Base-by-base conservation (phyloP, 345 rosid genomes). In the Abelmoschus esculentus region DNA sequence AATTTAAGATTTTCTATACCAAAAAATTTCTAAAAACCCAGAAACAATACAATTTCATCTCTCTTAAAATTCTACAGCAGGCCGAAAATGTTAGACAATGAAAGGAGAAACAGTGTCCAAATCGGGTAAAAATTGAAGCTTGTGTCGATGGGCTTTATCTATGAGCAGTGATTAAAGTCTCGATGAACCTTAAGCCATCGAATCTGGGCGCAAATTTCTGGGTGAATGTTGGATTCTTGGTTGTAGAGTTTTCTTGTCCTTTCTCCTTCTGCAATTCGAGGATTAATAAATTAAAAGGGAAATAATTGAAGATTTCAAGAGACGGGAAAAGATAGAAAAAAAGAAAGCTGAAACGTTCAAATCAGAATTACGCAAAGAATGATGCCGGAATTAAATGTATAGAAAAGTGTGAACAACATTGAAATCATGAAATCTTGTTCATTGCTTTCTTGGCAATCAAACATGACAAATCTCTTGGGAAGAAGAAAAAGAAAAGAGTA, bases 81-180 rank as follows among this genome's bases (percentile, higher is more conserved):
- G 44, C 44, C 3, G 9, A 40, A 40, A 40, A 40, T 11, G 44
- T 40, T 3, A 40, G 8, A 40, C 44, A 40, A 40, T 7, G 8
- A 3, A 11, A 12, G 12, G n/a, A 46, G 11, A 44, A 44, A 7
- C 0, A 46, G 4, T 1, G 11, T 40, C 8, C 44, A 40, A 50
- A 53, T 36, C 6, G 0, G 55, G 56, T 54, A 26, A 65, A 61
- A 46, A 17, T 54, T 42, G 66, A 72, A 57, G 54, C 47, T 69
- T 38, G 12, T 57, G 57, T n/a, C 7, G 15, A 22, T 22, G 8
- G 9, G 8, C 10, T 64, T 84, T 67, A 93, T 79, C 97, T 82
- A 67, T 93, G 98, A 78, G 90, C 90, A 38, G 98, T 93, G 62
- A 93, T 77, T 80, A 93, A 84, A n/a, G 97, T 90, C 78, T 90